Evolutionary conservation across 2,329 filamentous ascomycete genomes (phyloP), one percentile per base, ranked within the genome.

Genomic region (Exophiala phaeomuriformis): DNA sequence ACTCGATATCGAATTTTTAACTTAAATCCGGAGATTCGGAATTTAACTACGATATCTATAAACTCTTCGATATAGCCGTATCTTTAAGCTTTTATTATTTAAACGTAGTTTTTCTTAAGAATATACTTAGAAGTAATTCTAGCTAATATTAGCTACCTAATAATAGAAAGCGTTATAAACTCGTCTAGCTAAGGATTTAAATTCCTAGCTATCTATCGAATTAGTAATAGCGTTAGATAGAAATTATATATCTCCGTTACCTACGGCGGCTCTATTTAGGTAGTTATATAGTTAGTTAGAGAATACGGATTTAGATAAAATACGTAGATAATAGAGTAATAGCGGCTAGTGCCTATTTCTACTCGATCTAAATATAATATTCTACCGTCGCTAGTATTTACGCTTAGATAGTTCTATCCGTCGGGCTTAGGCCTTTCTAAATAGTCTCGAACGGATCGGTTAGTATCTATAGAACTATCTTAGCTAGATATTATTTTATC

Each of bases 211-310:
- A 7, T 32, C 27, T 33, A 10, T 30, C 32, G 2, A 10, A 51
- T 42, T 41, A 52, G 29, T 64, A 67, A 0, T 63, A 78, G 60
- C 77, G 74, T 58, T 86, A 90, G 65, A 86, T 91, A 88, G 88
- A 0, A 91, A 93, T 63, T 87, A 87, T 0, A 88, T 91, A 10
- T 85, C 88, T 0, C 81, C 86, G 5, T 53, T 65, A 10, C 57
- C 77, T 5, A 71, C 71, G 0, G 65, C 68, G 49, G 68, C 66
- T 3, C 47, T 77, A 3, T 71, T 72, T 5, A 6, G n/a, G 4
- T 27, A 41, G 6, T 9, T 41, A 10, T 5, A 27, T 3, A 5
- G 12, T 7, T 41, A 5, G 27, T 5, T 41, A 27, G 39, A 41
- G 28, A 5, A 41, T 5, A 10, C n/a, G 4, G 39, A 41, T 41